Evolutionary conservation across 345 rosid species (phyloP), one percentile per base, ranked within the genome.

Genomic region (Angophora floribunda): DNA sequence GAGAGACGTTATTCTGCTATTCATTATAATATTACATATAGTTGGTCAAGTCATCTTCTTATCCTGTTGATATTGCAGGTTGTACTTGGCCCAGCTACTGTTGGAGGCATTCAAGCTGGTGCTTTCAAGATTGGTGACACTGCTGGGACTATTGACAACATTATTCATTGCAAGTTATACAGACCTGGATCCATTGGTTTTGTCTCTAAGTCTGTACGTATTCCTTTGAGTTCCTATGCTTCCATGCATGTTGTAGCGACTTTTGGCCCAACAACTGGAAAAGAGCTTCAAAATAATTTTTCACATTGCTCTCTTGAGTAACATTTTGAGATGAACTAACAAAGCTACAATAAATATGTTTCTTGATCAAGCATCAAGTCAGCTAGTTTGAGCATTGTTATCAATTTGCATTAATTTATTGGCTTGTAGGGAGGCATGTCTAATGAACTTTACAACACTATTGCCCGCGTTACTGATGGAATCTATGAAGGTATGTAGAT

Each of bases 41-140:
- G 12, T 47, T 15, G 22, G 41, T 78, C 26, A 50, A 12, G 16
- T 51, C 59, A 32, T 79, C 85, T 55, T 90, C 89, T 87, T 53
- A 32, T 85, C 75, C 32, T 86, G 87, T 85, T 91, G 89, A 55
- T 90, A 36, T 75, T 91, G 84, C 91, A 97, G 99, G 99, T 97
- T 95, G 97, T 97, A 89, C 95, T 97, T 87, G 99, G 99, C 87
- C 99, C 99, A 32, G 99, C 99, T 88, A 96, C 99, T 26, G 99
- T 97, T 85, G 99, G 99, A 92, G 99, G 99, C 88, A 90, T 96
- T 90, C 99, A 96, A 94, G 99, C 97, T 90, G 99, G 99, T 89
- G 99, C 99, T 86, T 96, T 97, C 92, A 97, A 96, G 93, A 97
- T 97, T 52, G 99, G 99, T 80, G 99, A 97, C 93, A 97, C 99